Evolutionary conservation across 345 rosid genomes (phyloP).

Genomic region (Eutrema heterophyllum): DNA sequence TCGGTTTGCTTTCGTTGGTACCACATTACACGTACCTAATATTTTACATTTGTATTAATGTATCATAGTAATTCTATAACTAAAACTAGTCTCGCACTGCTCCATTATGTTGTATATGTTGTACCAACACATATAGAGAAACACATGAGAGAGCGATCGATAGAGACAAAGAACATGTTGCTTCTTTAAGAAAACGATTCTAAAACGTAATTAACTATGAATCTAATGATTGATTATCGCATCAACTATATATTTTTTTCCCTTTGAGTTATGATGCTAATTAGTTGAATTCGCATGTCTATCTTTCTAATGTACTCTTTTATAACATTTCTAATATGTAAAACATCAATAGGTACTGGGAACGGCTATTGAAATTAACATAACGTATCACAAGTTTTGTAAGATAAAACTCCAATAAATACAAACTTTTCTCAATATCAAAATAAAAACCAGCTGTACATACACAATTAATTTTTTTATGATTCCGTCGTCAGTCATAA

Average conservation of each 20-base stretch:
- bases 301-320: background rate
- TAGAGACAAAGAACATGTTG: constrained; percentile 31
- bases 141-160: constrained; percentile 13
- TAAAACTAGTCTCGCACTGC: background rate
- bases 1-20: constrained; percentile 10
- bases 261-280: background rate
- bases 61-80: background rate
- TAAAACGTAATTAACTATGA: constrained; percentile 10
- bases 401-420: background rate
- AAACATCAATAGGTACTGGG: background rate
- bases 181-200: constrained; percentile 15
- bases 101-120: constrained; percentile 12
- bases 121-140: constrained; percentile 22
- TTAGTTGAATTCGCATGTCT: background rate
- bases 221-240: background rate
- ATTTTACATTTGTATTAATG: background rate
- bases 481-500: background rate
- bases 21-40: background rate
- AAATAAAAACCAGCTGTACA: background rate
- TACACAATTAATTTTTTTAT: background rate
- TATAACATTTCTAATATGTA: background rate
- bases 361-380: background rate
- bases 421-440: background rate
- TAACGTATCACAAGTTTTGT: background rate
- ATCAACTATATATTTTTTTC: background rate